Conservation (phyloP, 2,329 filamentous ascomycete genomes). For the Colletotrichum melonis region DNA sequence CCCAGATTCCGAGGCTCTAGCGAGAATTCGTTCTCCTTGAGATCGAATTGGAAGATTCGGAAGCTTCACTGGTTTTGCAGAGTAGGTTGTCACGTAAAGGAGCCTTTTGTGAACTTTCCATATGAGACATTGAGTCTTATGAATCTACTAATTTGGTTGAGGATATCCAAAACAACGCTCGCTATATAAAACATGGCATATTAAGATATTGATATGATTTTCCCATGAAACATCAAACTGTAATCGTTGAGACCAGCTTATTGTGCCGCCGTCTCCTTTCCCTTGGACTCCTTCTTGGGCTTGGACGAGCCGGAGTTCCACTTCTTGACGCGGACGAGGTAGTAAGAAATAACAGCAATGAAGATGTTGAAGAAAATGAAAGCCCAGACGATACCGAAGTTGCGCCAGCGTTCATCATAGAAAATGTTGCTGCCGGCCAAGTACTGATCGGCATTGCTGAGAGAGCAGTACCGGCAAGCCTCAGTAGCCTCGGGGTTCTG, state of each 20-base stretch:
- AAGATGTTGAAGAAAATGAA: constrained; percentile 74
- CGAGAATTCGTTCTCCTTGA: no score
- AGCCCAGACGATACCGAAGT: constrained; percentile 77
- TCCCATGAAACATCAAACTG: neutral
- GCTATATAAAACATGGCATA: constrained; percentile 12
- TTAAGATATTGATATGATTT: neutral
- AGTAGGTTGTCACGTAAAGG: no score
- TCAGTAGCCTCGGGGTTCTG: constrained; percentile 67
- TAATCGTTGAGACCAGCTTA: neutral
- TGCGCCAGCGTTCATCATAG: constrained; percentile 71
- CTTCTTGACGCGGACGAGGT: constrained; percentile 50
- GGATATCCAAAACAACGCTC: constrained; percentile 20
- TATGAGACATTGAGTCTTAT: neutral
- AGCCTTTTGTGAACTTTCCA: neutral
- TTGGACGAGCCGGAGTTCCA: constrained; percentile 27
- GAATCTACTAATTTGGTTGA: neutral
- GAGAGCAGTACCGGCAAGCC: constrained; percentile 75
- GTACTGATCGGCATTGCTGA: constrained; percentile 71
- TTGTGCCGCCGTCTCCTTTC: constrained; percentile 9
- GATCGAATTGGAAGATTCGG: no score
- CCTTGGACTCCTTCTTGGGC: constrained; percentile 23
- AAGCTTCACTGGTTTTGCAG: no score
- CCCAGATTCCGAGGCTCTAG: no score
- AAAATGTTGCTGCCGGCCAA: constrained; percentile 58
- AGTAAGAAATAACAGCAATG: constrained; percentile 71